Evolutionary conservation across 2,329 filamentous ascomycete species (phyloP), one percentile per base, ranked within the genome.

Genomic region (Apiospora sp.): DNA sequence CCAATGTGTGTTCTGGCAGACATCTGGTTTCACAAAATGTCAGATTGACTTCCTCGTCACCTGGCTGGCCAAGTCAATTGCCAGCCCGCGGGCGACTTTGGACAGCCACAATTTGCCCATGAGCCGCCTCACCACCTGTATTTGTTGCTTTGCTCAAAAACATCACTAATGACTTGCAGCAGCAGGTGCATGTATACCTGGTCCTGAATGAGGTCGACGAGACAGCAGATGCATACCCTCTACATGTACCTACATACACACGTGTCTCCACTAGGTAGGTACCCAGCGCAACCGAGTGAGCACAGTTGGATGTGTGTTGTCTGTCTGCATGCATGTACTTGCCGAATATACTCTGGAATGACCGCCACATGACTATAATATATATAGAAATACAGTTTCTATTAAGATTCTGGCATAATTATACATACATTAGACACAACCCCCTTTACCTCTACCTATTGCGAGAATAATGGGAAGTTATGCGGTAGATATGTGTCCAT

Each of bases 221-320:
- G 49, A 12, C 30, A 19, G 30, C 54, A 58, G 27, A n/a, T 64
- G 13, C 34, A 41, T 12, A 22, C 46, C 19, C n/a, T 10, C 37
- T 14, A 58, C 24, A 16, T 14, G 4, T 24, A 10, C 37, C 12
- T 16, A 27, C 51, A n/a, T n/a, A 41, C 34, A 51, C 22, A 64
- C 58, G 58, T 41, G 58, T 64, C 34, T 64, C 58, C 58, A 64
- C 58, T n/a, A n/a, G n/a, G n/a, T n/a, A n/a, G n/a, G n/a, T n/a
- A 64, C n/a, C n/a, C 34, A 64, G 34, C 58, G 58, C 3, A 64
- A 64, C 58, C 24, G 58, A 41, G n/a, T 37, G 58, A 64, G 58
- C 27, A 58, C 27, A 34, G 51, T 30, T 34, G 41, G 58, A 64
- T 41, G 58, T 41, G 58, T 34, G 10, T 13, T n/a, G 58, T 41